phyloP scores from a whole-genome alignment of 768 basidiomycete species.

The Lactifluus piperatus region DNA sequence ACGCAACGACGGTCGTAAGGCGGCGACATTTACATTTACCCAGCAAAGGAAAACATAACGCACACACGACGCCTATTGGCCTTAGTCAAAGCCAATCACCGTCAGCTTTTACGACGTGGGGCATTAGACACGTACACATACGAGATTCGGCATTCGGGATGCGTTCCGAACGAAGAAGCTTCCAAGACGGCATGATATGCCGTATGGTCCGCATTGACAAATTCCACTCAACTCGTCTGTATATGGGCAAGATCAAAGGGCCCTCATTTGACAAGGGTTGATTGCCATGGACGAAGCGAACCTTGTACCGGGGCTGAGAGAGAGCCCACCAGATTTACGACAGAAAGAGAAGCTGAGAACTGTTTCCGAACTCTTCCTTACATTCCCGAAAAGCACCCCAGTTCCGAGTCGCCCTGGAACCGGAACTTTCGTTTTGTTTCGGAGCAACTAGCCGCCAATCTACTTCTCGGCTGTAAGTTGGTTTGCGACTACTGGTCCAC shows the following conservation, averaged over 20 bases:
- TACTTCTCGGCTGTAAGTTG: no score
- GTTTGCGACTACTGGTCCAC: no score
- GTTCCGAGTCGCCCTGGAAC: no score
- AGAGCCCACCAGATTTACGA: not conserved
- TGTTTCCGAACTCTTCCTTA: no score
- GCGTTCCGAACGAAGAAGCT: not conserved
- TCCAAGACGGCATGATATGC: not conserved
- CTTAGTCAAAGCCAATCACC: not conserved
- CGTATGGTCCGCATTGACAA: not conserved
- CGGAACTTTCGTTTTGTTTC: no score
- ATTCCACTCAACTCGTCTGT: not conserved
- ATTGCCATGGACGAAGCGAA: not conserved
- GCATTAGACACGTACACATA: not conserved
- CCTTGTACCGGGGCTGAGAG: not conserved
- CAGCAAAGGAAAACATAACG: not conserved
- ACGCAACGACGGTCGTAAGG: not conserved
- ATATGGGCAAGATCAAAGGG: not conserved
- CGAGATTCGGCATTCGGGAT: not conserved
- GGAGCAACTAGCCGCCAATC: no score
- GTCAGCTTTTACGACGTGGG: not conserved
- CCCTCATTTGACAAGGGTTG: not conserved
- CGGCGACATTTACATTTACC: no score
- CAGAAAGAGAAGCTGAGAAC: no score
- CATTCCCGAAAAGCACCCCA: no score
- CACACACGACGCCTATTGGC: not conserved